A percentile compares a stretch with the other conserved stretches of the same genome.
phyloP scores from a whole-genome alignment of 257 asterid species.

The Capsicum pubescens region DNA sequence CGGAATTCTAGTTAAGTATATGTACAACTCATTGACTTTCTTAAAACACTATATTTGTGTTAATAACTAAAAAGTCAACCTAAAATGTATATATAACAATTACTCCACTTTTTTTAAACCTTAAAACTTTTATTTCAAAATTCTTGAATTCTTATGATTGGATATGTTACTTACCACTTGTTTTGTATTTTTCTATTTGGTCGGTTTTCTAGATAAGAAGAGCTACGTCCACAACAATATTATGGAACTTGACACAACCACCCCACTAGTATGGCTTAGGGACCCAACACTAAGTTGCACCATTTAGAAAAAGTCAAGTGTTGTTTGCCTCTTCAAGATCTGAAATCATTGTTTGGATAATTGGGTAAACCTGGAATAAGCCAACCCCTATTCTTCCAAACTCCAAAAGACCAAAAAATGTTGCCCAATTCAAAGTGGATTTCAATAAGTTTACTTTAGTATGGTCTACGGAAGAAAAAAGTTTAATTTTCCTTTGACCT shows the following conservation, averaged over 20 bases:
- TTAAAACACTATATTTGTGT: neutral
- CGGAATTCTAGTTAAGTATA: too few relatives aligned
- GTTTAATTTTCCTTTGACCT: neutral
- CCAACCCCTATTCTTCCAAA: constrained; percentile 8
- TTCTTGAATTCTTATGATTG: neutral
- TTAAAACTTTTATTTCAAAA: neutral
- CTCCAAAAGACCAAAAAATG: constrained; percentile 20
- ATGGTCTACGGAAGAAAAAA: neutral
- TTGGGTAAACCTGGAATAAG: neutral
- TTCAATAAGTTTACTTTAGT: neutral
- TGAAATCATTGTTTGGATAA: constrained; percentile 15
- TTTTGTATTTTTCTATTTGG: constrained; percentile 21
- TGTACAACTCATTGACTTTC: too few relatives aligned
- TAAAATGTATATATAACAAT: too few relatives aligned
- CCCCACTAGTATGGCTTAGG: constrained; percentile 24
- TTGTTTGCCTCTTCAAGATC: constrained; percentile 22
- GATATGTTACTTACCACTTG: neutral
- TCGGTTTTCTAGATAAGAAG: constrained; percentile 23
- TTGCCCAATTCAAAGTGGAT: constrained; percentile 17
- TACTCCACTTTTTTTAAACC: neutral
- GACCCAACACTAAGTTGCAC: constrained; percentile 10
- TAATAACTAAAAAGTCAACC: neutral
- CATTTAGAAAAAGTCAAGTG: constrained; percentile 12
- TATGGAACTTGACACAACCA: constrained; percentile 19
- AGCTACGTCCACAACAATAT: neutral